Evolutionary conservation across 2,329 filamentous ascomycete genomes (phyloP), one percentile per base, ranked within the genome.

Genomic region (Penicillium rolfsii): DNA sequence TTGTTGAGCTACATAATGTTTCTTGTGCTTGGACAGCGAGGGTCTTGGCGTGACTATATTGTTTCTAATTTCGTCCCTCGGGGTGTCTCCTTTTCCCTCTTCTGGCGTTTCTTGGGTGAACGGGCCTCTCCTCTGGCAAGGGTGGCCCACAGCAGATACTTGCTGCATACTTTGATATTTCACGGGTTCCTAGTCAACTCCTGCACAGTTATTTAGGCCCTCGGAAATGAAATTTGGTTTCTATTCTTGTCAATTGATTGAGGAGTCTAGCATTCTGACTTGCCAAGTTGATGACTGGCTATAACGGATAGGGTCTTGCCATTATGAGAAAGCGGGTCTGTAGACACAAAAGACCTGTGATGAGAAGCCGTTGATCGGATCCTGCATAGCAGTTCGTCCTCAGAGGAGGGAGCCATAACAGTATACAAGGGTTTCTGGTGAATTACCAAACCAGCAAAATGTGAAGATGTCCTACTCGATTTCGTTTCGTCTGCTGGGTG

Each of bases 1-100:
- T n/a, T 30, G 38, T 41, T 33, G 36, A 12, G 40, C n/a, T 24
- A 41, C 26, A 54, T 19, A 12, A 56, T 49, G 41, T 16, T 49
- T 55, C 36, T 64, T 56, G 59, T 65, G 40, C 45, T 60, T 55
- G 48, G 60, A 59, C 59, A 64, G 64, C 67, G 67, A 64, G 56
- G 59, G 61, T 40, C 57, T 45, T 33, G 63, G 64, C 59, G 62
- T 68, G 66, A n/a, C 38, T 7, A 33, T 43, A 7, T 64, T 52
- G 57, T 52, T 48, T 57, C 26, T 22, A 12, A 52, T 35, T 54
- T 24, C 53, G 28, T 53, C 43, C 38, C 28, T 55, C 36, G 30
- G 12, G 9, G n/a, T 50, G 28, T 24, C 24, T 46, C 35, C 50
- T 36, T 49, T 16, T 11, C 28, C 7, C 22, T 40, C 24, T 54